These are phyloP conservation scores for Cercospora zeina DNA, from an alignment of 2,329 filamentous ascomycete genomes.

Conservation along the genomic window DNA sequence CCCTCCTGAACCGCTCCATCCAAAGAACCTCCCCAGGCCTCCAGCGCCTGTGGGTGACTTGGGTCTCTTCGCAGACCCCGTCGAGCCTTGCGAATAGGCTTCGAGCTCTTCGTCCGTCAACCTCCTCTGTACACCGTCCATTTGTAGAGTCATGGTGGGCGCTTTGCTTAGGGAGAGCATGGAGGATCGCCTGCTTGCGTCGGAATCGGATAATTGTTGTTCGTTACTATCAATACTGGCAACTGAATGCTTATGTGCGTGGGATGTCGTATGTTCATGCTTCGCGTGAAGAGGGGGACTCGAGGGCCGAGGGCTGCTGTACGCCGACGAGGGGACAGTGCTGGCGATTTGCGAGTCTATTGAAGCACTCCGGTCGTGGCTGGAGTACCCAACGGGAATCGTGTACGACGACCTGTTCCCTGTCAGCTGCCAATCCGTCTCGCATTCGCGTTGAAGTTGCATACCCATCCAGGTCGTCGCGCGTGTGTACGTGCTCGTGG, in stretches of 20 bases:
- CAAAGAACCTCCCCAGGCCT: slow-evolving; percentile 65
- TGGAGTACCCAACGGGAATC: slow-evolving; percentile 13
- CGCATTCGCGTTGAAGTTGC: slow-evolving; percentile 1
- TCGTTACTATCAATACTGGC: slow-evolving; percentile 33
- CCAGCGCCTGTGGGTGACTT: slow-evolving; percentile 50
- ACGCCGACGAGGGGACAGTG: slow-evolving; percentile 30
- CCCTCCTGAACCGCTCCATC: slow-evolving; percentile 60
- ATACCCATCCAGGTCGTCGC: slow-evolving; percentile 15
- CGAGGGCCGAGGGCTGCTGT: slow-evolving; percentile 33
- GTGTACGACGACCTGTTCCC: slow-evolving; percentile 26
- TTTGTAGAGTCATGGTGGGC: slow-evolving; percentile 40
- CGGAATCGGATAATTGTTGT: slow-evolving; percentile 23
- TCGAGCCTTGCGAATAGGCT: slow-evolving; percentile 27
- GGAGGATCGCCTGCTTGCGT: slow-evolving; percentile 23
- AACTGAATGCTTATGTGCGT: slow-evolving; percentile 32
- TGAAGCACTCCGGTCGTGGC: slow-evolving; percentile 32
- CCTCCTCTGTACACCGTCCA: slow-evolving; percentile 40
- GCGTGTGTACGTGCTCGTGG: background rate
- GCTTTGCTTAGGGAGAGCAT: slow-evolving; percentile 33
- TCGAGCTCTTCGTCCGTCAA: slow-evolving; percentile 39
- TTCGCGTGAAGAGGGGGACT: slow-evolving; percentile 32
- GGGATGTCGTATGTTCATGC: slow-evolving; percentile 33
- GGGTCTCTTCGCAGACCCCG: slow-evolving; percentile 38
- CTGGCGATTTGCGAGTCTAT: slow-evolving; percentile 35
- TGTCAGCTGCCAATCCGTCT: slow-evolving; percentile 13